These are phyloP conservation scores for Tricholoma matsutake DNA, from an alignment of 768 basidiomycete species.

Conservation along the genomic window DNA sequence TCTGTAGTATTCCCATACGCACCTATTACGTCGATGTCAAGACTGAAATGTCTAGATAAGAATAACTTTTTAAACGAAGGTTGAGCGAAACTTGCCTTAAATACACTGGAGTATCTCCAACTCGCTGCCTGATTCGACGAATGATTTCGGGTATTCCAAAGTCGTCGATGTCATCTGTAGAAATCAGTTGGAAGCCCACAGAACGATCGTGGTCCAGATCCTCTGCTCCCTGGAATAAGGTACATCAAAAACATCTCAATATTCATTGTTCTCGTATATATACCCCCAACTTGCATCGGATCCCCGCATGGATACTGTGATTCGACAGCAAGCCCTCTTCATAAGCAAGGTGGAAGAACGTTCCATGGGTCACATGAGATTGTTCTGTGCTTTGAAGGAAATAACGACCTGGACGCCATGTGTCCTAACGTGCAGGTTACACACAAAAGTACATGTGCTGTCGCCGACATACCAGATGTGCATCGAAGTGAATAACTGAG, in stretches of 20 bases:
- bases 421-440: constrained; percentile 43
- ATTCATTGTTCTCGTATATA: constrained; percentile 16
- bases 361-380: constrained; percentile 77
- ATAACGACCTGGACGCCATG: constrained; percentile 50
- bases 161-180: constrained; percentile 82
- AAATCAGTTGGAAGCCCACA: constrained; percentile 78
- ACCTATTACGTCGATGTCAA: constrained; percentile 86
- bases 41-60: constrained; percentile 29
- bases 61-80: not conserved
- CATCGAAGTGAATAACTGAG: constrained; percentile 84
- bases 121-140: constrained; percentile 62
- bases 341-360: constrained; percentile 79
- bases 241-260: constrained; percentile 24
- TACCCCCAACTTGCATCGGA: constrained; percentile 66
- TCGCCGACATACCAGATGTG: constrained; percentile 36
- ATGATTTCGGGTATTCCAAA: constrained; percentile 70
- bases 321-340: constrained; percentile 77
- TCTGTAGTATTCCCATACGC: not conserved
- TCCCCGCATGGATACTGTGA: constrained; percentile 82
- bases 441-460: constrained; percentile 9
- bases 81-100: constrained; percentile 50
- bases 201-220: constrained; percentile 68
- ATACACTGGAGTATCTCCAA: constrained; percentile 76
- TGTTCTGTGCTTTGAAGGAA: constrained; percentile 56
- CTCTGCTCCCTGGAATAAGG: constrained; percentile 43